phyloP scores from a whole-genome alignment of 768 basidiomycete genomes.

The Mycena vitilis region DNA sequence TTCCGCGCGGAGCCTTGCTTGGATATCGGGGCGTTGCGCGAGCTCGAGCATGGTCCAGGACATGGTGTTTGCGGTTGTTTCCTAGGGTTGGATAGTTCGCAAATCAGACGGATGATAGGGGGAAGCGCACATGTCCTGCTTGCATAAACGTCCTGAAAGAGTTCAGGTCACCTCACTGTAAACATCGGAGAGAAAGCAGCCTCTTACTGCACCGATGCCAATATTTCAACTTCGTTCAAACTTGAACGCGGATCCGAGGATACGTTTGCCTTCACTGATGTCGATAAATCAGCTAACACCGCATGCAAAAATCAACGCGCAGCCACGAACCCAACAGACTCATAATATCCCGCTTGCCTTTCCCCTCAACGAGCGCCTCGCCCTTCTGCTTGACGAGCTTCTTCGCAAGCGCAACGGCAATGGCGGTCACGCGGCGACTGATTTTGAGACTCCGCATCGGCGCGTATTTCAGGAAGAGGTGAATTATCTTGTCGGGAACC shows the following conservation, averaged over 20 bases:
- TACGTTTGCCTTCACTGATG: slow-evolving; percentile 37
- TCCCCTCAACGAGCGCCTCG: slow-evolving; percentile 59
- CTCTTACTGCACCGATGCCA: slow-evolving; percentile 53
- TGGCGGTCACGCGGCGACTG: slow-evolving; percentile 10
- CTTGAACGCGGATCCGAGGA: slow-evolving; percentile 33
- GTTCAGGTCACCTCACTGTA: neutral
- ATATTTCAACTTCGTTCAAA: slow-evolving; percentile 40
- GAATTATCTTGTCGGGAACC: neutral
- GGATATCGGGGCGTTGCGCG: slow-evolving; percentile 65
- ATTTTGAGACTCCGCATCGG: neutral
- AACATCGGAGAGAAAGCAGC: neutral
- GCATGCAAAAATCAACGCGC: neutral
- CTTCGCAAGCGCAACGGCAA: slow-evolving; percentile 59
- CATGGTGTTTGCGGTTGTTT: slow-evolving; percentile 69
- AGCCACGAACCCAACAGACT: slow-evolving; percentile 59
- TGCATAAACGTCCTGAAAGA: slow-evolving; percentile 23
- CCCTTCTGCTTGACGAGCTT: slow-evolving; percentile 60
- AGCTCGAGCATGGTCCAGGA: slow-evolving; percentile 76
- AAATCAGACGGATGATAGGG: neutral
- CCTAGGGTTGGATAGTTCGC: slow-evolving; percentile 53
- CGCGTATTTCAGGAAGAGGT: slow-evolving; percentile 8
- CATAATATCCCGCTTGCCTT: slow-evolving; percentile 63
- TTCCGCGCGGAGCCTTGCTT: slow-evolving; percentile 72
- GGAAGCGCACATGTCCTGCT: slow-evolving; percentile 21
- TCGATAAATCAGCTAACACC: neutral